A percentile compares a stretch with the other conserved stretches of the same genome.
phyloP scores from a whole-genome alignment of 2,329 filamentous ascomycete genomes.

The Elsinoe perseae region DNA sequence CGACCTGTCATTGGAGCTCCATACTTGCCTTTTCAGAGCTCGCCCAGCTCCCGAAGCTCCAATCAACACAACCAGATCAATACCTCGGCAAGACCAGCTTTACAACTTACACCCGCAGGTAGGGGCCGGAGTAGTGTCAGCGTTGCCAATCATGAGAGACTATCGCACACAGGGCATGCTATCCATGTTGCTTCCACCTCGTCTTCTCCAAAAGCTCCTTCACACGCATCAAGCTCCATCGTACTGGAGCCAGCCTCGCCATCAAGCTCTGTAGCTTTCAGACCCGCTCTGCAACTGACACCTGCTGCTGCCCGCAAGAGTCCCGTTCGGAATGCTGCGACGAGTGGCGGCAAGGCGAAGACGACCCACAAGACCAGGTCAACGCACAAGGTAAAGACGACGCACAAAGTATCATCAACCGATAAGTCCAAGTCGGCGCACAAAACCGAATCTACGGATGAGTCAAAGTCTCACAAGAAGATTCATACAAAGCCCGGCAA shows the following conservation, averaged over 20 bases:
- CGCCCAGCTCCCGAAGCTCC: too few species aligned
- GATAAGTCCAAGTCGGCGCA: neutral
- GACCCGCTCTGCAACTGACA: neutral
- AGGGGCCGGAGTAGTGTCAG: neutral
- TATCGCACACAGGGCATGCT: neutral
- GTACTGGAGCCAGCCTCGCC: too few species aligned
- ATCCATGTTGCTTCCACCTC: neutral
- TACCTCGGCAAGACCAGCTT: neutral
- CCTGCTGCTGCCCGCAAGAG: neutral
- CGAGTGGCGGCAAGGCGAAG: neutral
- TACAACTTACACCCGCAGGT: neutral
- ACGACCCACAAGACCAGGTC: neutral
- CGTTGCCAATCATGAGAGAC: neutral
- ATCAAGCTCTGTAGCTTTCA: neutral
- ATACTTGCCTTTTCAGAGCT: neutral
- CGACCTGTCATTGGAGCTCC: neutral
- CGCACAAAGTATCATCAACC: neutral
- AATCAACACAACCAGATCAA: neutral
- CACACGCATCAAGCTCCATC: too few species aligned
- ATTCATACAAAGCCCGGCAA: neutral
- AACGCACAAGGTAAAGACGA: neutral
- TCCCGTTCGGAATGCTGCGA: neutral
- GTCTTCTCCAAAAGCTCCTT: neutral
- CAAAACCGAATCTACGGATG: neutral
- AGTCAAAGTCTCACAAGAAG: neutral